Percentiles rank a stretch among this genome's conserved stretches.
Evolutionary conservation across 2,329 filamentous ascomycete genomes (phyloP).

Genomic region (Helminthosporium solani): DNA sequence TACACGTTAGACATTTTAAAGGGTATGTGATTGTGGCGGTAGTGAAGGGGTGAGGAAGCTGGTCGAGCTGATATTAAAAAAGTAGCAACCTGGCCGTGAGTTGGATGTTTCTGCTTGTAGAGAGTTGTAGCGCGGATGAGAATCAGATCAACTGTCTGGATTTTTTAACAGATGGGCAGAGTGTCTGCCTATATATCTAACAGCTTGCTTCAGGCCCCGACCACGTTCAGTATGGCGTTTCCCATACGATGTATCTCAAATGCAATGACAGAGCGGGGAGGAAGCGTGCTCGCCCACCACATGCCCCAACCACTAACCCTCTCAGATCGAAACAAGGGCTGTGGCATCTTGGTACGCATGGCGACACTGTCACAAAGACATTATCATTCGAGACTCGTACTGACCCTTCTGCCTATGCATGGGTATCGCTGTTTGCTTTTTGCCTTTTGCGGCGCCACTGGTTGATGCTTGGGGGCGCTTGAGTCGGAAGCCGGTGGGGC

Average conservation of each 20-base stretch:
- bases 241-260: too few species aligned
- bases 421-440: neutral
- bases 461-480: neutral
- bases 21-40: neutral
- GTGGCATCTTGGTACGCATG: neutral
- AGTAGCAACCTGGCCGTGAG: slow-evolving; percentile 16
- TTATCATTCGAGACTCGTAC: neutral
- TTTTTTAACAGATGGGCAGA: slow-evolving; percentile 8
- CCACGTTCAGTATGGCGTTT: neutral
- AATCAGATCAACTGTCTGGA: slow-evolving; percentile 30
- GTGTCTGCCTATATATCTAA: slow-evolving; percentile 27
- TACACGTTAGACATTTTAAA: slow-evolving; percentile 34
- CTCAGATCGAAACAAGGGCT: neutral
- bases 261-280: too few species aligned
- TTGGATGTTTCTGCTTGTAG: slow-evolving; percentile 8
- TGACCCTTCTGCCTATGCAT: neutral
- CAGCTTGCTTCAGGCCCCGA: neutral
- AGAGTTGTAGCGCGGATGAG: slow-evolving; percentile 12
- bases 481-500: neutral
- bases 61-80: neutral
- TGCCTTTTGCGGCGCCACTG: neutral
- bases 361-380: neutral
- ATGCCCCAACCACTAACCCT: neutral
- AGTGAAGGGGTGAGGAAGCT: neutral
- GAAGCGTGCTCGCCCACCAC: neutral